These are phyloP conservation scores for Chrysoporthe deuterocubensis DNA, from an alignment of 2,329 filamentous ascomycete genomes.

Conservation along the genomic window DNA sequence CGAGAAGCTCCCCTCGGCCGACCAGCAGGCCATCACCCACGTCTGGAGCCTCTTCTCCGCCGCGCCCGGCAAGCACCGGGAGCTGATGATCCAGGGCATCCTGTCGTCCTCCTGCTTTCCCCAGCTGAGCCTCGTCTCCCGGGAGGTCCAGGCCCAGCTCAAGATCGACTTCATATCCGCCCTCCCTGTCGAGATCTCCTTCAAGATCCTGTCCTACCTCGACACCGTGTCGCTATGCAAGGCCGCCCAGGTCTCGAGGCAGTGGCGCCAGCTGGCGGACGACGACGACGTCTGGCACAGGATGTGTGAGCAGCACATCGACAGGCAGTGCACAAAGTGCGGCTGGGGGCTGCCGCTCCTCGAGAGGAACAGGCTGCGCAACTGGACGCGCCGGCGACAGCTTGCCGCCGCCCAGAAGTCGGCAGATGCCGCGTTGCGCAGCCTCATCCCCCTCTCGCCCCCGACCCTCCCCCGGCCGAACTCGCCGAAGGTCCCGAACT, in stretches of 20 bases:
- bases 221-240: conserved; percentile 96
- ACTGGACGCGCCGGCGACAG: conserved; percentile 85
- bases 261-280: conserved; percentile 89
- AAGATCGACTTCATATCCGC: conserved; percentile 96
- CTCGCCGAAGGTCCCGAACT: conserved; percentile 31
- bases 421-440: conserved; percentile 27
- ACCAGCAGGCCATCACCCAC: conserved; percentile 94
- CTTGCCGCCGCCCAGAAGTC: conserved; percentile 48
- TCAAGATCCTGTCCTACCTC: conserved; percentile 90
- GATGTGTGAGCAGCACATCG: conserved; percentile 98
- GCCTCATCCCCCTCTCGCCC: conserved; percentile 32
- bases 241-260: conserved; percentile 87
- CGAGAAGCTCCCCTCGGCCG: conserved; percentile 76
- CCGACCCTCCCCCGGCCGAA: conserved; percentile 37
- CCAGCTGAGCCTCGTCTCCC: conserved; percentile 89
- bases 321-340: conserved; percentile 91
- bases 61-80: conserved; percentile 88
- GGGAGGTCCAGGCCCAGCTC: conserved; percentile 89
- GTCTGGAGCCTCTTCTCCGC: conserved; percentile 98
- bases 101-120: conserved; percentile 97
- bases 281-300: conserved; percentile 97
- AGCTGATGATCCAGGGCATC: conserved; percentile 95
- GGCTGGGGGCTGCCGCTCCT: conserved; percentile 92
- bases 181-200: conserved; percentile 85
- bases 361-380: conserved; percentile 84